Conservation (phyloP, 306 rosid genomes). For the Spatholobus suberectus region DNA sequence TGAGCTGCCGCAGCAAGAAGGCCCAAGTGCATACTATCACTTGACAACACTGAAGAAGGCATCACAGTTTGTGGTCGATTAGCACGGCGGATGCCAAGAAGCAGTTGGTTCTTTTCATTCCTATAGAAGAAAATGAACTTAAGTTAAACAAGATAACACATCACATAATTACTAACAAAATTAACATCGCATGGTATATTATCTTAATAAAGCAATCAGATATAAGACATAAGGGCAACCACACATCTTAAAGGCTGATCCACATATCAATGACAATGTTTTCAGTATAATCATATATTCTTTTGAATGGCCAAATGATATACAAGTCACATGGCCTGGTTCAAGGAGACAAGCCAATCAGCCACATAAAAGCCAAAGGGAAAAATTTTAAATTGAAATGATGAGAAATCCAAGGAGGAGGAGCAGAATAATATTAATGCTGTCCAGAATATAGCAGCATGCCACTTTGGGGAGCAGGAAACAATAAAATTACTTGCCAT, state of each 20-base stretch:
- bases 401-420: background rate
- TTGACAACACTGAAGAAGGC: constrained; percentile 98
- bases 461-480: background rate
- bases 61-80: constrained; percentile 93
- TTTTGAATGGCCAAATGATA: background rate
- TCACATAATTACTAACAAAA: background rate
- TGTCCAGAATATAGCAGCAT: background rate
- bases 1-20: constrained; percentile 99
- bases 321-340: background rate
- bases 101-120: constrained; percentile 96
- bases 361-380: background rate
- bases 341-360: background rate
- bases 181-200: background rate
- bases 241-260: background rate
- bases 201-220: background rate
- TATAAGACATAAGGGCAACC: background rate
- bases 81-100: constrained; percentile 92
- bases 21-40: constrained; percentile 99
- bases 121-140: constrained; percentile 45
- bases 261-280: background rate
- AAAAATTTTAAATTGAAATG: background rate
- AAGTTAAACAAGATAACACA: constrained; percentile 26
- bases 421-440: background rate
- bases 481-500: constrained; percentile 63
- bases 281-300: background rate